Evolutionary conservation across 129 eudicot species (phyloP), one percentile per base, ranked within the genome.

Genomic region (Helianthus tuberosus): DNA sequence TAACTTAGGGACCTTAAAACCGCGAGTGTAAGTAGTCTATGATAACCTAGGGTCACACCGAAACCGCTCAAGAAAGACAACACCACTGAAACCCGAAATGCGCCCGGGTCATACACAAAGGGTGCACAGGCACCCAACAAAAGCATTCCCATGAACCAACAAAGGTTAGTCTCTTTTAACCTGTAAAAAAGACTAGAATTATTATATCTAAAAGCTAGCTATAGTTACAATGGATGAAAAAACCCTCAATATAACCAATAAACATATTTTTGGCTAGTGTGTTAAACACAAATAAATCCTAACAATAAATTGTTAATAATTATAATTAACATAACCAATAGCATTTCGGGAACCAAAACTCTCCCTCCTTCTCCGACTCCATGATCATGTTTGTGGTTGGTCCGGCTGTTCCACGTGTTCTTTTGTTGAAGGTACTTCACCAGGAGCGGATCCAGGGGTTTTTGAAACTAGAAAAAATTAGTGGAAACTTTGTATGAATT

Each of bases 1-100:
- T 52, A 64, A 71, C 39, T 71, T 55, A 15, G 75, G 75, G 50
- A 55, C 46, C 27, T 58, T 72, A 41, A 72, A 72, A 59, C 77
- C 47, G 0, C 48, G 77, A n/a, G 77, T 2, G n/a, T 14, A 59
- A 72, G 68, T 13, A 57, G 66, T 59, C 77, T 43, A 48, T 72
- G 77, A 59, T 72, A 72, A 43, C 66, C 65, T 3, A 72, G 55
- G 52, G 66, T 72, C 29, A 70, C 51, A 35, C 75, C 64, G 1
- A 70, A 8, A 6, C 64, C 64, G 9, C 51, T 70, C 15, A n/a
- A 15, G 10, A 54, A 20, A 41, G 13, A 5, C 36, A 71, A n/a
- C 11, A 41, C 41, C 16, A 23, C 20, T 0, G 41, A n/a, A 5
- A 71, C 66, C 66, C 36, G 14, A 5, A 71, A 5, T 11, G 66